Percentiles rank a stretch among this genome's conserved stretches.
Conservation (phyloP, 176 grass and related monocot species). For the Cocos nucifera region DNA sequence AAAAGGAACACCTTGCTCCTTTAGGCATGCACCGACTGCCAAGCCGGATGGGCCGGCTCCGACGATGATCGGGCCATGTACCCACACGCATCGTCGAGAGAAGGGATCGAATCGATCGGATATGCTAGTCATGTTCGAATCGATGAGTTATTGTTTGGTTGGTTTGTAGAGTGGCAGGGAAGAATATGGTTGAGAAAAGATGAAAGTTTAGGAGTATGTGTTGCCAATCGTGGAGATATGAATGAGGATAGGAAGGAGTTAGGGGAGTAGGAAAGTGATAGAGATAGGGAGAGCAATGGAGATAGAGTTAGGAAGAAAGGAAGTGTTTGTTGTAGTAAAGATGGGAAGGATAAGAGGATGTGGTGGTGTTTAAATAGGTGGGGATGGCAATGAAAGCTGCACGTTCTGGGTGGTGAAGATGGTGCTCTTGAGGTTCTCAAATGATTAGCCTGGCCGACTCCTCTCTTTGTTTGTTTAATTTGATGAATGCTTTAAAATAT, state of each 20-base stretch:
- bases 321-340: too few species aligned
- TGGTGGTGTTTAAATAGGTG: constrained; percentile 46
- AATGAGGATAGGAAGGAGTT: too few species aligned
- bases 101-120: constrained; percentile 38
- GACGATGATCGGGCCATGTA: constrained; percentile 72
- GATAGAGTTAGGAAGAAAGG: too few species aligned
- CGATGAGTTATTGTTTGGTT: neutral
- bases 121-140: constrained; percentile 27
- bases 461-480: too few species aligned
- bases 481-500: too few species aligned
- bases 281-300: too few species aligned
- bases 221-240: constrained; percentile 9
- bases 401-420: constrained; percentile 7
- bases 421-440: neutral
- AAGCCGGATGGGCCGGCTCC: constrained; percentile 67
- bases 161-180: neutral
- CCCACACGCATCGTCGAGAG: constrained; percentile 35
- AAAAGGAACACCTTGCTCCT: constrained; percentile 65
- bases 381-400: neutral
- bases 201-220: too few species aligned
- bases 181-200: too few species aligned
- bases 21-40: constrained; percentile 51
- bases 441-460: too few species aligned
- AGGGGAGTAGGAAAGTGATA: too few species aligned
- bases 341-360: constrained; percentile 15